Evolutionary conservation across 2,329 filamentous ascomycete species (phyloP), one percentile per base, ranked within the genome.

Genomic region (Cladophialophora exuberans): DNA sequence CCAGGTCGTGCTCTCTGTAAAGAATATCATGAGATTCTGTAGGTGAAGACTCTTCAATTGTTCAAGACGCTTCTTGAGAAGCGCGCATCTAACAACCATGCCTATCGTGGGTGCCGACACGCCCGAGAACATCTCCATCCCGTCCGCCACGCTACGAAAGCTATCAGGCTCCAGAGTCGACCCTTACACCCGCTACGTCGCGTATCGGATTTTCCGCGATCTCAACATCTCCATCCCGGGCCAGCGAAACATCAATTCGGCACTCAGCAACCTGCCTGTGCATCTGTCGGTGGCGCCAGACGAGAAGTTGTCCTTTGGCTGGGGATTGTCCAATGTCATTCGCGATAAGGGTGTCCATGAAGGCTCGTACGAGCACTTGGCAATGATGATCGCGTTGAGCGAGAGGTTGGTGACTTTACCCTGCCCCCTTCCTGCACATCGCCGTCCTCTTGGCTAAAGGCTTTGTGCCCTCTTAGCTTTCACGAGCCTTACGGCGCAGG

Each of bases 351-450:
- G 26, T 6, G 50, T 64, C 10, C 62, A 64, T 35, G 49, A 52
- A 31, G 56, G 56, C 1, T 57, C 57, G 5, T 64, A 64, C 35
- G 62, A 64, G 25, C 54, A 64, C 51, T 39, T 64, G 2, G 55
- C 60, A 30, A 48, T 61, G 26, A 46, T 62, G 45, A 52, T 56
- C 7, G 60, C 60, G 11, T 23, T 64, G 20, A 52, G 55, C 1
- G 62, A 62, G 36, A 59, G 44, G 22, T 64, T 64, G 23, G n/a
- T n/a, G n/a, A n/a, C n/a, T n/a, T n/a, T n/a, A n/a, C n/a, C n/a
- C n/a, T n/a, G n/a, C n/a, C n/a, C n/a, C n/a, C n/a, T n/a, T n/a
- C n/a, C n/a, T n/a, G n/a, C n/a, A n/a, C n/a, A n/a, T n/a, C n/a
- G n/a, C n/a, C n/a, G n/a, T n/a, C n/a, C n/a, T n/a, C n/a, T n/a